Evolutionary conservation across 495 filamentous ascomycete genomes (phyloP).

Genomic region (Hypoxylon trugodes): DNA sequence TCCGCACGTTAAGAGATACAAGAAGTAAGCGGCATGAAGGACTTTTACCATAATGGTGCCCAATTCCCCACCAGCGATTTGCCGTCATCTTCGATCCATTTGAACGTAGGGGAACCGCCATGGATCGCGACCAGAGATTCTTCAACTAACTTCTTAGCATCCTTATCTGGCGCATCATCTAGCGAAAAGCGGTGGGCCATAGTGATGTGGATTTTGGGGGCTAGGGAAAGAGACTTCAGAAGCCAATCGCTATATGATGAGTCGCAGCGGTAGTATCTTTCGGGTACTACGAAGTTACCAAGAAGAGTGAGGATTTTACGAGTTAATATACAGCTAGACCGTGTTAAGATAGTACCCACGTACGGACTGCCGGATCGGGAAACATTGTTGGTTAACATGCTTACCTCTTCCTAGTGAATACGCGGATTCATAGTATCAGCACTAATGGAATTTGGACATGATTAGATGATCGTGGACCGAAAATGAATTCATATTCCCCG

Average conservation of each 20-base stretch:
- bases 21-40: neutral
- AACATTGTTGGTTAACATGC: too few species aligned
- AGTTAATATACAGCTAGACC: too few species aligned
- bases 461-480: too few species aligned
- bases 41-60: neutral
- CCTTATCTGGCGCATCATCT: neutral
- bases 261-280: neutral
- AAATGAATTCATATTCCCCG: too few species aligned
- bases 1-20: neutral
- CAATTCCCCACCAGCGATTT: neutral
- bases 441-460: too few species aligned
- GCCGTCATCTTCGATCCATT: neutral
- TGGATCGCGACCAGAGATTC: neutral
- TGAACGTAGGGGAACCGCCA: neutral
- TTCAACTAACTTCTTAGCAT: slow-evolving; percentile 2
- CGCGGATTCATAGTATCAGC: too few species aligned
- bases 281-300: too few species aligned
- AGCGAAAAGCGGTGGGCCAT: slow-evolving; percentile 17
- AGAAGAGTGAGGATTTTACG: too few species aligned
- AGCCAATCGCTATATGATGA: neutral
- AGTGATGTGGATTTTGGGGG: too few species aligned
- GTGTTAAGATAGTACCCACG: too few species aligned
- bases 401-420: too few species aligned
- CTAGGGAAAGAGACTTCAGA: neutral
- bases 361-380: too few species aligned